phyloP scores from a whole-genome alignment of 352 stramenopile genomes.

The Bremia lactucae region DNA sequence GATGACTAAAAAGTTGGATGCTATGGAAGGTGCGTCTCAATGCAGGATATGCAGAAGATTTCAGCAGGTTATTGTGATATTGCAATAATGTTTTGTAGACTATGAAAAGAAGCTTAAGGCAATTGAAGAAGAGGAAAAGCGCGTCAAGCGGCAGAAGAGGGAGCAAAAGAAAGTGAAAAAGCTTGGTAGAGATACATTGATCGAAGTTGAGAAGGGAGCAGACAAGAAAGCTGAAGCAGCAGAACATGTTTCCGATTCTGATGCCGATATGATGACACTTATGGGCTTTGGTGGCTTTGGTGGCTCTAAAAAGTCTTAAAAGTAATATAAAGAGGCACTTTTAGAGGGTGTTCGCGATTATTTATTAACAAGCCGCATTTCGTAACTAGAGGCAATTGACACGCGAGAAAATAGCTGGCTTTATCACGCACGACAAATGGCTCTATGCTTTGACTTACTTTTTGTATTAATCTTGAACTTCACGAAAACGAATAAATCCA shows the following conservation, averaged over 20 bases:
- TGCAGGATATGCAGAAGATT: background rate
- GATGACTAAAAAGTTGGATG: constrained; percentile 71
- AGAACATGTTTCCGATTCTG: constrained; percentile 16
- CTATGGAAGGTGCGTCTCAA: constrained; percentile 52
- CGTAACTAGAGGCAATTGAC: too few species aligned
- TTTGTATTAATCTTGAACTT: too few species aligned
- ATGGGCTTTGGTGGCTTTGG: constrained; percentile 87
- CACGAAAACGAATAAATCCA: too few species aligned
- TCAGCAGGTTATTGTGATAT: background rate
- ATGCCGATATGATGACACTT: constrained; percentile 86
- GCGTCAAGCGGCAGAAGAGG: constrained; percentile 62
- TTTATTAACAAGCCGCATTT: too few species aligned
- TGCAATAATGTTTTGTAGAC: constrained; percentile 23
- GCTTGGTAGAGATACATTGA: constrained; percentile 6
- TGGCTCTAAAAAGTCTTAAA: constrained; percentile 59
- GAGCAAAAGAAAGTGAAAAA: constrained; percentile 70
- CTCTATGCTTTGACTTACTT: too few species aligned
- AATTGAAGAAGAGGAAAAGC: constrained; percentile 51
- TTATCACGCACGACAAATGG: too few species aligned
- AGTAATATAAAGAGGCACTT: too few species aligned
- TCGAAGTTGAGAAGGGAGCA: constrained; percentile 1
- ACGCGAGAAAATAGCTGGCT: too few species aligned
- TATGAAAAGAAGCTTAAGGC: constrained; percentile 82
- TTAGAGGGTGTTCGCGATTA: too few species aligned
- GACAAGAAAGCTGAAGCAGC: constrained; percentile 12